A percentile compares a stretch with the other conserved stretches of the same genome.
These are phyloP conservation scores for Pseudocercospora crystallina DNA, from an alignment of 2,329 filamentous ascomycete species.

Conservation along the genomic window DNA sequence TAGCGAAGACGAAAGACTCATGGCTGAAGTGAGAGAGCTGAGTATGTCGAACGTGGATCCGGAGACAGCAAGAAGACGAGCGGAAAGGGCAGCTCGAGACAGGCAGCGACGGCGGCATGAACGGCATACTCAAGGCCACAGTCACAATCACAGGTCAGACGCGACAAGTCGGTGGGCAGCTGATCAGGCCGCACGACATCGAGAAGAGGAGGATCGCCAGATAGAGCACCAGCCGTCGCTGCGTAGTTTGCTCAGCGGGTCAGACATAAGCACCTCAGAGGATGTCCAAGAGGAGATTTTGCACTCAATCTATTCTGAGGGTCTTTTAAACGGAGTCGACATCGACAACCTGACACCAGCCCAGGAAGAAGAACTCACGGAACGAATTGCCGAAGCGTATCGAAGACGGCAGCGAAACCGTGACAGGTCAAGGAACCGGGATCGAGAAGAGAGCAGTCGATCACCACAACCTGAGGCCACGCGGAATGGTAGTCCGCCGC, in stretches of 20 bases:
- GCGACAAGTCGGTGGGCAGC: conserved; percentile 16
- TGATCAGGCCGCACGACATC: conserved; percentile 18
- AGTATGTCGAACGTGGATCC: conserved; percentile 66
- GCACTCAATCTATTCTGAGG: conserved; percentile 83
- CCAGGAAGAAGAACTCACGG: conserved; percentile 86
- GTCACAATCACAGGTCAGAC: conserved; percentile 10
- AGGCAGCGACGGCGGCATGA: conserved; percentile 19
- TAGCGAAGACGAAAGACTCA: conserved; percentile 63
- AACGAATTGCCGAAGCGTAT: conserved; percentile 87
- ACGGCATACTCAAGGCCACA: conserved; percentile 6
- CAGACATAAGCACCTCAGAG: conserved; percentile 67
- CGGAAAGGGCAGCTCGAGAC: conserved; percentile 20
- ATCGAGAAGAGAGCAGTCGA: conserved; percentile 2
- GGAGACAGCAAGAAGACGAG: conserved; percentile 26
- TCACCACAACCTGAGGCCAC: conserved; percentile 3
- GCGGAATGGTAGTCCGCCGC: conserved; percentile 2
- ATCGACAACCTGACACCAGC: conserved; percentile 79
- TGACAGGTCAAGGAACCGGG: conserved; percentile 32
- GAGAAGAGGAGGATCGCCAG: conserved; percentile 28
- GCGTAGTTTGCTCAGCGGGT: conserved; percentile 77
- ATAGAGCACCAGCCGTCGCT: conserved; percentile 88
- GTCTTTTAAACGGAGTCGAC: conserved; percentile 82
- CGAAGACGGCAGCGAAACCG: conserved; percentile 68
- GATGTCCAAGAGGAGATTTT: conserved; percentile 87
- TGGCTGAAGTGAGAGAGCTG: conserved; percentile 70